These are phyloP conservation scores for Verbascum thapsus DNA, from an alignment of 257 asterid species.

Conservation along the genomic window DNA sequence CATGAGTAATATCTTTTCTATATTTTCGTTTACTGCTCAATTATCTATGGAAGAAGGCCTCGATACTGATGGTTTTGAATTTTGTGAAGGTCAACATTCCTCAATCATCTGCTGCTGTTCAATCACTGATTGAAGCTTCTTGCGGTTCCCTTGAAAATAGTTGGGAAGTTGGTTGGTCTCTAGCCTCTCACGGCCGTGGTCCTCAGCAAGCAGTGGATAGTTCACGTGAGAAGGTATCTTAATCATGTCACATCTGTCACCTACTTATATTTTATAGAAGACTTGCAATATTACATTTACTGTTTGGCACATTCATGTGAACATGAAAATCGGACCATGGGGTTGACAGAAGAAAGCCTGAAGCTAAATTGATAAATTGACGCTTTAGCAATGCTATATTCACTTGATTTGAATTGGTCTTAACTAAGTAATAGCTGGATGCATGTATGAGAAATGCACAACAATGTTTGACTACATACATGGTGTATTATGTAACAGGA, in stretches of 20 bases:
- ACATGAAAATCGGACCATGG: background rate
- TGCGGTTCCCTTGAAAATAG: conserved; percentile 76
- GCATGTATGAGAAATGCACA: conserved; percentile 30
- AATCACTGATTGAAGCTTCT: conserved; percentile 82
- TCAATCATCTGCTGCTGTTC: conserved; percentile 74
- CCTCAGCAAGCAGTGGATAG: conserved; percentile 51
- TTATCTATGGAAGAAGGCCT: conserved; percentile 20
- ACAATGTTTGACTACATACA: conserved; percentile 51
- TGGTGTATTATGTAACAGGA: conserved; percentile 76
- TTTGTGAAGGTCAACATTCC: conserved; percentile 75
- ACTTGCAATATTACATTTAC: conserved; percentile 5
- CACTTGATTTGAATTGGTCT: conserved; percentile 14
- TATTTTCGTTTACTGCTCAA: conserved; percentile 2
- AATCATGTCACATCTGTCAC: conserved; percentile 7
- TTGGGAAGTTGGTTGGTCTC: conserved; percentile 99
- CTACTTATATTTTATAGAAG: background rate
- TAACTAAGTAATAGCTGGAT: conserved; percentile 24
- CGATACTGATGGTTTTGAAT: conserved; percentile 29
- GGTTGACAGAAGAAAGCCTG: conserved; percentile 14
- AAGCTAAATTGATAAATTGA: background rate
- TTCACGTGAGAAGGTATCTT: conserved; percentile 54
- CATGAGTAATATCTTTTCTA: conserved; percentile 14
- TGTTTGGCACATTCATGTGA: background rate
- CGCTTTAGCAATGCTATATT: background rate
- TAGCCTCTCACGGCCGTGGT: conserved; percentile 72